Evolutionary conservation across 2,329 filamentous ascomycete species (phyloP).

Genomic region (Colletotrichum musae): DNA sequence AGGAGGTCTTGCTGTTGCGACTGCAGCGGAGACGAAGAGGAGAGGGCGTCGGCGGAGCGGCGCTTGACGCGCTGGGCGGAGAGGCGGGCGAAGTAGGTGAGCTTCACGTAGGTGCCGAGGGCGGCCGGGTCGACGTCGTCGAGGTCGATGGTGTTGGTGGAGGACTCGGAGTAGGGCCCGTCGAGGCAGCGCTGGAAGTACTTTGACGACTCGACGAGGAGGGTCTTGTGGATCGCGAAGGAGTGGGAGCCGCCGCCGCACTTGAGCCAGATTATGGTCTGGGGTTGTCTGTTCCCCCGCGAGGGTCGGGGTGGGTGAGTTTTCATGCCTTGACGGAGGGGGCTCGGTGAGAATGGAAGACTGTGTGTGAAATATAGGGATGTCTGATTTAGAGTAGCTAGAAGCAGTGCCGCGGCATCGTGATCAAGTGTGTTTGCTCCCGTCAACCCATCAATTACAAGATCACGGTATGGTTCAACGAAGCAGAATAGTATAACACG

Average conservation of each 20-base stretch:
- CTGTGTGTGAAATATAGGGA: too few relatives aligned
- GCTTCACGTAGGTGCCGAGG: slow-evolving; percentile 37
- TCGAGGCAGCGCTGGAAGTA: slow-evolving; percentile 39
- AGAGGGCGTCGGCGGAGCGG: slow-evolving; percentile 14
- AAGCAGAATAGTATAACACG: too few relatives aligned
- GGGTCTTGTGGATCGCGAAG: slow-evolving; percentile 36
- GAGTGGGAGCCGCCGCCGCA: slow-evolving; percentile 12
- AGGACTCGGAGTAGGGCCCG: slow-evolving; percentile 29
- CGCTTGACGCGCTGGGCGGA: slow-evolving; percentile 33
- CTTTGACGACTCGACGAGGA: slow-evolving; percentile 36
- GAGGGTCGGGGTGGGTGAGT: not conserved
- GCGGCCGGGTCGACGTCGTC: slow-evolving; percentile 28
- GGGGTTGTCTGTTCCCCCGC: slow-evolving; percentile 27
- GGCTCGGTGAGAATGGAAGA: not conserved
- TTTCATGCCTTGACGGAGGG: not conserved
- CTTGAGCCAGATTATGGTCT: slow-evolving; percentile 38
- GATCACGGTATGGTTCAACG: too few relatives aligned
- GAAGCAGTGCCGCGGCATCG: too few relatives aligned
- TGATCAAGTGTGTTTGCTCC: too few relatives aligned
- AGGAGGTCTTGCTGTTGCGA: not conserved
- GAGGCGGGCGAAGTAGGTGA: slow-evolving; percentile 38
- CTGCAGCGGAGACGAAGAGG: too few relatives aligned
- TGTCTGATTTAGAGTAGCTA: too few relatives aligned
- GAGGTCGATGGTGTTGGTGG: slow-evolving; percentile 34
- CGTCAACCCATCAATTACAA: not conserved